phyloP scores from a whole-genome alignment of 768 basidiomycete genomes.

The Chalciporus piperatus region DNA sequence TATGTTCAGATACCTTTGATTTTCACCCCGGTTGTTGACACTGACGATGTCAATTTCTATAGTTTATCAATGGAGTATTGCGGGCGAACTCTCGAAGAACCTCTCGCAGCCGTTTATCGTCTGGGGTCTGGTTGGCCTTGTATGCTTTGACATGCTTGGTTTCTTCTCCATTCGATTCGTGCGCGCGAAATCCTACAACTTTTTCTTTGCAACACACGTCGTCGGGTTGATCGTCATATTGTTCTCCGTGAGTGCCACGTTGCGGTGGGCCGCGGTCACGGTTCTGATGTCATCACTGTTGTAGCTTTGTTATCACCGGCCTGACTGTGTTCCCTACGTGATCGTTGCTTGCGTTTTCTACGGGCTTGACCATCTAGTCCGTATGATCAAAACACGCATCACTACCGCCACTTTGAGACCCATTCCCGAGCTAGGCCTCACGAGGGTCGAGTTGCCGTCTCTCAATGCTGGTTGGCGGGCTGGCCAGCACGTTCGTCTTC shows the following conservation, averaged over 20 bases:
- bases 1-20: constrained; percentile 28
- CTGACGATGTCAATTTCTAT: background rate
- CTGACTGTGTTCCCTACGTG: constrained; percentile 51
- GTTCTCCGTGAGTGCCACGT: constrained; percentile 46
- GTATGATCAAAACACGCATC: constrained; percentile 66
- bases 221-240: constrained; percentile 53
- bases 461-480: constrained; percentile 77
- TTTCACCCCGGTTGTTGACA: background rate
- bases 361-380: constrained; percentile 55
- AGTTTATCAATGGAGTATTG: constrained; percentile 60
- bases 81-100: constrained; percentile 37
- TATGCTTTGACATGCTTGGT: constrained; percentile 51
- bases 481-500: constrained; percentile 78
- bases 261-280: background rate
- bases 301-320: constrained; percentile 52
- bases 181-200: constrained; percentile 56
- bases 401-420: constrained; percentile 57
- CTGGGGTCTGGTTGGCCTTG: constrained; percentile 54
- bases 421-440: constrained; percentile 60
- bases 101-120: constrained; percentile 35
- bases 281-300: background rate
- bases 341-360: constrained; percentile 49
- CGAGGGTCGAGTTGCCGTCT: constrained; percentile 59
- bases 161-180: constrained; percentile 59
- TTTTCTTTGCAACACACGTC: constrained; percentile 64